Percentiles rank a stretch among this genome's conserved stretches.
These are phyloP conservation scores for Fomitopsis betulina DNA, from an alignment of 1,284 basidiomycete genomes.

Conservation along the genomic window DNA sequence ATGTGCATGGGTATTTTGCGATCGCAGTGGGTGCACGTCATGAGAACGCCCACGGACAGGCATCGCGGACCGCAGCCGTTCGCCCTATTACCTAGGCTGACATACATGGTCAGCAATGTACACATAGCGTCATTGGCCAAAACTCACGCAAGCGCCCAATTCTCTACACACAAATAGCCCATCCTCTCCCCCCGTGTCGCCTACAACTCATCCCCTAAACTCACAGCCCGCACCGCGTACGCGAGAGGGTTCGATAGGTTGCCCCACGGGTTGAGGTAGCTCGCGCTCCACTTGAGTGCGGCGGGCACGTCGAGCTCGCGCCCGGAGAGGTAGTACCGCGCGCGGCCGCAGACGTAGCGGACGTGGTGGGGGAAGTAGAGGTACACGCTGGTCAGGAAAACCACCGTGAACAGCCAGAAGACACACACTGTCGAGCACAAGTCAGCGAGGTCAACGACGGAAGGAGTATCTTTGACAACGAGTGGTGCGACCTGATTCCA, in stretches of 20 bases:
- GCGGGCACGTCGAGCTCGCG: constrained; percentile 16
- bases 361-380: constrained; percentile 33
- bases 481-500: not conserved
- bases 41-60: too few species aligned
- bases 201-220: not conserved
- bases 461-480: not conserved
- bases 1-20: too few species aligned
- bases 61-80: too few species aligned
- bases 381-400: constrained; percentile 29
- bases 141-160: not conserved
- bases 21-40: too few species aligned
- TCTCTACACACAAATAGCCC: not conserved
- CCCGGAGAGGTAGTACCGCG: constrained; percentile 35
- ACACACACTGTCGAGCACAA: constrained; percentile 24
- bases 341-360: constrained; percentile 26
- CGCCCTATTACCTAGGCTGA: too few species aligned
- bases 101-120: too few species aligned
- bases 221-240: not conserved
- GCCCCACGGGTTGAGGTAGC: not conserved
- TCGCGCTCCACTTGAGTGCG: constrained; percentile 3
- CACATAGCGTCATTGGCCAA: too few species aligned
- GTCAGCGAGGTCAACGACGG: too few species aligned
- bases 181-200: not conserved
- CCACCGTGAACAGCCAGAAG: constrained; percentile 24
- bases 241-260: not conserved